phyloP scores from a whole-genome alignment of 257 asterid genomes.

The Solanum medicagineum region DNA sequence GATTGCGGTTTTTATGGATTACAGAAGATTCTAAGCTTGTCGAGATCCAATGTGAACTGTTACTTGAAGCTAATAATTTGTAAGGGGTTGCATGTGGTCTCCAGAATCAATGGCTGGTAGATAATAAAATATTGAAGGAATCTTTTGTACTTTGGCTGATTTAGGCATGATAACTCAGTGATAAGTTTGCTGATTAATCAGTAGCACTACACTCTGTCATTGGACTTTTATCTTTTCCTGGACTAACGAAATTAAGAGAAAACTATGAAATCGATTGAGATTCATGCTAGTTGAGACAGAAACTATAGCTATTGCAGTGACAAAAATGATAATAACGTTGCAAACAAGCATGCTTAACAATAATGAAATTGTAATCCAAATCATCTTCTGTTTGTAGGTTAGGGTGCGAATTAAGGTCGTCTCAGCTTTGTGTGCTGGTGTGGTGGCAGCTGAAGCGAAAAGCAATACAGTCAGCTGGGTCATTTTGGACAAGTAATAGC shows the following conservation, averaged over 20 bases:
- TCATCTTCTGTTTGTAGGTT: constrained; percentile 37
- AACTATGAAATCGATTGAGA: background rate
- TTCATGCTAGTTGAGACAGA: background rate
- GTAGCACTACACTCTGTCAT: background rate
- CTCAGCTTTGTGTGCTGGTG: constrained; percentile 45
- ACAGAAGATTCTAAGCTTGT: constrained; percentile 5
- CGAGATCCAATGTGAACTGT: background rate
- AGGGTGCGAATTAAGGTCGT: constrained; percentile 72
- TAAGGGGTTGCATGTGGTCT: constrained; percentile 5
- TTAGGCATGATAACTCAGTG: background rate
- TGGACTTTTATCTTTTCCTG: background rate
- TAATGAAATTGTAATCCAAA: background rate
- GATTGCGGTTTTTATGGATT: background rate
- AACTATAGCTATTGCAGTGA: background rate
- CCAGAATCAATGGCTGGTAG: background rate
- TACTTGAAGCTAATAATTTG: background rate
- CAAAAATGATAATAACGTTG: background rate
- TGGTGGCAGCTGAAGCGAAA: constrained; percentile 73
- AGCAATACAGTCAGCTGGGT: constrained; percentile 63
- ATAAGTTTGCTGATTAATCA: background rate
- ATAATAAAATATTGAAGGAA: background rate
- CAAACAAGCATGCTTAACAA: background rate
- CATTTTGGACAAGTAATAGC: constrained; percentile 80
- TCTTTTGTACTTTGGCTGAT: background rate
- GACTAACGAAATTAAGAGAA: background rate